Base-by-base conservation (phyloP, 331 rosid species). In the Prunus yedoensis region DNA sequence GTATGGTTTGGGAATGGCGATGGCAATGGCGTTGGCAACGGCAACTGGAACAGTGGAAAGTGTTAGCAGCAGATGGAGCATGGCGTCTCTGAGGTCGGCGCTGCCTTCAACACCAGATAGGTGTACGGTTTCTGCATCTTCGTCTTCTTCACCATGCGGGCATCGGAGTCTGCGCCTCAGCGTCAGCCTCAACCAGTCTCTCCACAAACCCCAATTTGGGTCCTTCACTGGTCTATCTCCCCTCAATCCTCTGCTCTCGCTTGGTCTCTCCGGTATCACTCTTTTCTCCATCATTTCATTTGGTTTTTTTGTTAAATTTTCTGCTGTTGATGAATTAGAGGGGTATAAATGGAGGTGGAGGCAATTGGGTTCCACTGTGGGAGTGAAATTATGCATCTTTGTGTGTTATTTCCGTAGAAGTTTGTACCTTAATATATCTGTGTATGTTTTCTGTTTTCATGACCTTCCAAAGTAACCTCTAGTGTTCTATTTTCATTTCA, bases 191-290 rank as follows among this genome's bases (percentile, higher is more conserved):
- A 62, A 50, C 69, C 71, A 63, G 54, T 51, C 80, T 47, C 59
- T 51, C 18, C 68, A 52, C 47, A 74, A 73, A 53, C 73, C 71
- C 59, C 20, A 41, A 27, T 66, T 79, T 18, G 82, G 79, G 67
- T 78, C 88, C 5, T 83, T 78, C 82, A 47, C 84, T 13, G 90
- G 88, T 66, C 83, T 87, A 16, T 77, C 85, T 21, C 90, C 86
- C 66, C 27, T 83, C 0, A 71, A 78, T 35, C 77, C 90, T 25
- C 74, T 60, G 17, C 59, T 82, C 76, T 79, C 58, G 9, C 76
- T 58, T 45, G 76, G 82, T 60, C 56, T 74, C 47, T 53, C 74
- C 77, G 88, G 88, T 82, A 71, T 28, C 63, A 3, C 45, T 58
- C 45, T 80, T 60, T 49, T 7, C 47, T 63, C 50, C 66, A 17